phyloP scores from a whole-genome alignment of 371 early-diverging fungal species.

The Paraphysoderma sedebokerense region DNA sequence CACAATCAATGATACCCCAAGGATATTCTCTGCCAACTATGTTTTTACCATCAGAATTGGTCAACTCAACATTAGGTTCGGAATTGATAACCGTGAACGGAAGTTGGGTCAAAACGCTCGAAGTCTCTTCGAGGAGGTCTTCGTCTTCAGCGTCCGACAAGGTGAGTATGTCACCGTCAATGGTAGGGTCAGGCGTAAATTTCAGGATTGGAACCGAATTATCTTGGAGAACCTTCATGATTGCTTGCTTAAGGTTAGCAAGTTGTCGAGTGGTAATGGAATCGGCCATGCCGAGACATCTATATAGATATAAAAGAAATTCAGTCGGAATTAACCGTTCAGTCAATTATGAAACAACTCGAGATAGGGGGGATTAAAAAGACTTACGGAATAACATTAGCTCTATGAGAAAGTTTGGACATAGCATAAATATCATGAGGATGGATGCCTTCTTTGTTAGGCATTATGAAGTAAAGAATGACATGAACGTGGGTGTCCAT shows the following conservation, averaged over 20 bases:
- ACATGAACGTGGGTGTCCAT: slow-evolving; percentile 3
- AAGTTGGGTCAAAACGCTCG: background rate
- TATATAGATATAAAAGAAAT: too few relatives aligned
- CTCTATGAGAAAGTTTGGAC: slow-evolving; percentile 2
- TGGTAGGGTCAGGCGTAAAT: too few relatives aligned
- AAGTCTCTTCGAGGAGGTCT: background rate
- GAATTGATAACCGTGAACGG: slow-evolving; percentile 2
- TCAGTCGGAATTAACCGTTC: too few relatives aligned
- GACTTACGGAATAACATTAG: slow-evolving; percentile 3
- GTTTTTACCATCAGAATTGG: slow-evolving; percentile 3
- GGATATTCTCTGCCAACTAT: slow-evolving; percentile 3
- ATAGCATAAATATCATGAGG: slow-evolving; percentile 2
- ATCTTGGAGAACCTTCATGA: background rate
- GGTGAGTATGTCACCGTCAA: too few relatives aligned
- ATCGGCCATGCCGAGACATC: slow-evolving; percentile 4
- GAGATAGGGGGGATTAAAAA: too few relatives aligned
- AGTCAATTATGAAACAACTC: too few relatives aligned
- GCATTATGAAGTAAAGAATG: slow-evolving; percentile 3
- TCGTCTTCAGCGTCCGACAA: slow-evolving; percentile 2
- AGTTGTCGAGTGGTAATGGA: slow-evolving; percentile 4
- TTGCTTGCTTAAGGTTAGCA: slow-evolving; percentile 2
- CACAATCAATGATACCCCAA: slow-evolving; percentile 3
- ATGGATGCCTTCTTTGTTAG: background rate
- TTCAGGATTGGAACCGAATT: background rate
- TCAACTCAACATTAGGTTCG: background rate